These are phyloP conservation scores for Prunus davidiana DNA, from an alignment of 306 rosid genomes.

Conservation along the genomic window DNA sequence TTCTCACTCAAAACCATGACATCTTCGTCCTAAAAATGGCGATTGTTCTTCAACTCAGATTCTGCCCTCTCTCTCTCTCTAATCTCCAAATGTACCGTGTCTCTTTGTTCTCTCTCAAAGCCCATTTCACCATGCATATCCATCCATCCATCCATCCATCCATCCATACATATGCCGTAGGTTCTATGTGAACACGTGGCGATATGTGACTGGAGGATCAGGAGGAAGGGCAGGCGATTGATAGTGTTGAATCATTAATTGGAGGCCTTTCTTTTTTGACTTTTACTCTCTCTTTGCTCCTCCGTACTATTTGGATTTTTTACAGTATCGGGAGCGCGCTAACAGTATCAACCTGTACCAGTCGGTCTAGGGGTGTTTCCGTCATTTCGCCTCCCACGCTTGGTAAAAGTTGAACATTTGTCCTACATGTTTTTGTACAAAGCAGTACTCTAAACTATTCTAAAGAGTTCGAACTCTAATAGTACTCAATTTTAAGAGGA, in stretches of 20 bases:
- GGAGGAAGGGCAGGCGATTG: slow-evolving; percentile 8
- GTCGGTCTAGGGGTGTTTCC: slow-evolving; percentile 4
- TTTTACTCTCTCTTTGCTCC: background rate
- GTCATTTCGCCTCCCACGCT: background rate
- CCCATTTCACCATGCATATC: background rate
- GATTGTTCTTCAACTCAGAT: slow-evolving; percentile 8
- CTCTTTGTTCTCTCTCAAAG: background rate
- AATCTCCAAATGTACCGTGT: background rate
- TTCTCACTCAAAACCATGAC: slow-evolving; percentile 2
- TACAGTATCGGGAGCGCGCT: background rate
- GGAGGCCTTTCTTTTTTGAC: slow-evolving; percentile 5
- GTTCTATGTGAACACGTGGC: slow-evolving; percentile 4
- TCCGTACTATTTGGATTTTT: slow-evolving; percentile 18
- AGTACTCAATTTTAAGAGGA: too few relatives aligned
- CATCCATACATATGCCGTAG: background rate
- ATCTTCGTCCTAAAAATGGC: slow-evolving; percentile 12
- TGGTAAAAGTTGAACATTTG: too few relatives aligned
- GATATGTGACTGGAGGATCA: background rate
- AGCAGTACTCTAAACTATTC: too few relatives aligned
- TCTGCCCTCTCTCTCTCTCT: background rate
- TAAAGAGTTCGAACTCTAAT: too few relatives aligned
- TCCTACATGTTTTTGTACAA: too few relatives aligned
- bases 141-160: background rate
- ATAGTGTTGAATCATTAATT: background rate
- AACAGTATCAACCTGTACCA: background rate